phyloP scores from a whole-genome alignment of 1,284 basidiomycete species.

The Pisolithus thermaeus region DNA sequence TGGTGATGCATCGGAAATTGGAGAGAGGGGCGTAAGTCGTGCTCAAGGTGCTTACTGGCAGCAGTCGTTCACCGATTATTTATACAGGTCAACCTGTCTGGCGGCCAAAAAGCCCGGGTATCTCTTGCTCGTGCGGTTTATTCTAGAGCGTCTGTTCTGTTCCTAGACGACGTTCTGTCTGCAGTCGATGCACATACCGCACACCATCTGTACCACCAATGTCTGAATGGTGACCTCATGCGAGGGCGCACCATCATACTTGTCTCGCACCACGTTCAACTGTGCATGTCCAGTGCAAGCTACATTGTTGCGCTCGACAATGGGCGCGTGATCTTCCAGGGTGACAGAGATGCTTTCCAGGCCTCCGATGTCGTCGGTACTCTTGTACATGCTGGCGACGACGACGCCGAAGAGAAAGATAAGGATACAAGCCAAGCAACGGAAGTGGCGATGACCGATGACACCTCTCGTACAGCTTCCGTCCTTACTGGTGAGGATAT shows the following conservation, averaged over 20 bases:
- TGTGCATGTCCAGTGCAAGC: slow-evolving; percentile 63
- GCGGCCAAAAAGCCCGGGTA: slow-evolving; percentile 94
- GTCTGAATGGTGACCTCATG: slow-evolving; percentile 82
- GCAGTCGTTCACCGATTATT: not conserved
- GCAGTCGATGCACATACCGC: slow-evolving; percentile 85
- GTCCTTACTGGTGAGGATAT: slow-evolving; percentile 2
- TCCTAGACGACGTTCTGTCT: slow-evolving; percentile 88
- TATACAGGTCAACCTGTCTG: slow-evolving; percentile 76
- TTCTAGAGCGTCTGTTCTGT: slow-evolving; percentile 78
- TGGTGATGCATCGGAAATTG: slow-evolving; percentile 89
- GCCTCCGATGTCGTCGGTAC: slow-evolving; percentile 58
- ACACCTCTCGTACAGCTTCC: slow-evolving; percentile 8
- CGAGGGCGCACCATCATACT: slow-evolving; percentile 75
- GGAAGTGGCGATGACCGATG: slow-evolving; percentile 20
- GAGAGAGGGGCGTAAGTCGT: slow-evolving; percentile 67
- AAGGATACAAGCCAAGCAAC: not conserved
- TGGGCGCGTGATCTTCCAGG: slow-evolving; percentile 74
- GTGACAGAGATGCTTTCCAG: slow-evolving; percentile 63
- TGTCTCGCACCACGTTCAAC: slow-evolving; percentile 87
- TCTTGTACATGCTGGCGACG: slow-evolving; percentile 60
- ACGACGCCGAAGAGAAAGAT: slow-evolving; percentile 36
- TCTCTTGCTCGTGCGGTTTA: slow-evolving; percentile 92
- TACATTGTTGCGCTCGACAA: slow-evolving; percentile 84
- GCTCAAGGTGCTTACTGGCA: not conserved
- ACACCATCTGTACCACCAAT: slow-evolving; percentile 76